These are phyloP conservation scores for Diutina catenulata DNA, from an alignment of 1,139 yeast species.

Conservation along the genomic window DNA sequence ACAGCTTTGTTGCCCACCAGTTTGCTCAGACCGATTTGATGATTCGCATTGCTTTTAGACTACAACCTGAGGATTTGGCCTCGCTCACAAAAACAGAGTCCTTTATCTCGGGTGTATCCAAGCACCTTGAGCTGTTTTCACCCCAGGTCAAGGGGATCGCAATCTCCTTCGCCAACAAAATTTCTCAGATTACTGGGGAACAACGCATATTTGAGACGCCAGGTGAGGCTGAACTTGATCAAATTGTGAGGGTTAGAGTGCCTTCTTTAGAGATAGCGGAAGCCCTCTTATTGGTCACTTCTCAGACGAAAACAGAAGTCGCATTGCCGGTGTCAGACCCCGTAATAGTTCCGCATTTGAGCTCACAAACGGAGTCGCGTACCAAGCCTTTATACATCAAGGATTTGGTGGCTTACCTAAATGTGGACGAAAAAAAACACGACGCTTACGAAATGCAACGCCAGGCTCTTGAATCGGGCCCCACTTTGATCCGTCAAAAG, in stretches of 20 bases:
- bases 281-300: too few species aligned
- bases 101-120: conserved; percentile 1
- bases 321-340: too few species aligned
- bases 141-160: background rate
- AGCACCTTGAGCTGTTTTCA: background rate
- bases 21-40: background rate
- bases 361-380: too few species aligned
- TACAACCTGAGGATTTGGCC: background rate
- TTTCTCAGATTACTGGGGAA: background rate
- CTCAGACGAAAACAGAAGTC: too few species aligned
- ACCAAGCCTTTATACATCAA: background rate
- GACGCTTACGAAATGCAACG: conserved; percentile 4
- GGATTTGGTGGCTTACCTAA: background rate
- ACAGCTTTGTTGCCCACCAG: background rate
- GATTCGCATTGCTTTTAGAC: background rate
- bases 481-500: background rate
- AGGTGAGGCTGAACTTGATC: background rate
- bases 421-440: background rate
- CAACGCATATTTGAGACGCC: background rate
- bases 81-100: background rate
- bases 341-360: too few species aligned
- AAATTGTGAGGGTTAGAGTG: too few species aligned
- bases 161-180: background rate
- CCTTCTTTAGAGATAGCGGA: too few species aligned
- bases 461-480: background rate